phyloP scores from a whole-genome alignment of 1,139 yeast species.

The Yamadazyma epiphylla region DNA sequence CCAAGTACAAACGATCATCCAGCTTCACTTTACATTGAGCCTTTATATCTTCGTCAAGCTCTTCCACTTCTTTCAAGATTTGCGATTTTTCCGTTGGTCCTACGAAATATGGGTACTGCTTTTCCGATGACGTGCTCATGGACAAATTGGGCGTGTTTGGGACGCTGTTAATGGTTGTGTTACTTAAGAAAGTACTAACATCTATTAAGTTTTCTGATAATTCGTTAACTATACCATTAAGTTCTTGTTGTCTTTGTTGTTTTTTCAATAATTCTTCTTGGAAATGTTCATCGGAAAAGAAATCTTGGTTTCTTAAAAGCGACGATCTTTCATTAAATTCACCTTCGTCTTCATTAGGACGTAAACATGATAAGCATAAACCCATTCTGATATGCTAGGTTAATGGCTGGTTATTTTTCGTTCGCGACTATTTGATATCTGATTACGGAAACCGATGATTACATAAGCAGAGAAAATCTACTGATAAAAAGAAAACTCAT shows the following conservation, averaged over 20 bases:
- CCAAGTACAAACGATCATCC: constrained; percentile 26
- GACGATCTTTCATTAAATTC: constrained; percentile 38
- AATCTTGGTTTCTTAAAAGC: constrained; percentile 27
- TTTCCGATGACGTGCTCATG: background rate
- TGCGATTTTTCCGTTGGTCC: constrained; percentile 16
- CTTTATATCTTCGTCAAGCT: constrained; percentile 17
- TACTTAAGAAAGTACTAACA: constrained; percentile 36
- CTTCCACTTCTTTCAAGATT: constrained; percentile 17
- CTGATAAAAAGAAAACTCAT: no score
- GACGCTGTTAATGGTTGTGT: constrained; percentile 8
- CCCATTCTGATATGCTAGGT: no score
- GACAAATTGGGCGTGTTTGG: constrained; percentile 8
- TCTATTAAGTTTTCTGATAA: constrained; percentile 43
- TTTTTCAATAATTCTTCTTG: constrained; percentile 40
- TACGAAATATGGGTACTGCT: constrained; percentile 13
- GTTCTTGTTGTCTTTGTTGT: constrained; percentile 43
- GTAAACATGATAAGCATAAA: constrained; percentile 45
- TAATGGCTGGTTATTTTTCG: no score
- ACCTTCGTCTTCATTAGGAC: constrained; percentile 35
- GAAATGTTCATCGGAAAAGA: constrained; percentile 30
- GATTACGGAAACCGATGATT: no score
- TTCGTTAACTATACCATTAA: constrained; percentile 40
- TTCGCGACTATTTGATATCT: no score
- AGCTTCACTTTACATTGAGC: constrained; percentile 19
- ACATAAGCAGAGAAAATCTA: no score